These are phyloP conservation scores for Dryas octopetala DNA, from an alignment of 306 rosid genomes.

Conservation along the genomic window DNA sequence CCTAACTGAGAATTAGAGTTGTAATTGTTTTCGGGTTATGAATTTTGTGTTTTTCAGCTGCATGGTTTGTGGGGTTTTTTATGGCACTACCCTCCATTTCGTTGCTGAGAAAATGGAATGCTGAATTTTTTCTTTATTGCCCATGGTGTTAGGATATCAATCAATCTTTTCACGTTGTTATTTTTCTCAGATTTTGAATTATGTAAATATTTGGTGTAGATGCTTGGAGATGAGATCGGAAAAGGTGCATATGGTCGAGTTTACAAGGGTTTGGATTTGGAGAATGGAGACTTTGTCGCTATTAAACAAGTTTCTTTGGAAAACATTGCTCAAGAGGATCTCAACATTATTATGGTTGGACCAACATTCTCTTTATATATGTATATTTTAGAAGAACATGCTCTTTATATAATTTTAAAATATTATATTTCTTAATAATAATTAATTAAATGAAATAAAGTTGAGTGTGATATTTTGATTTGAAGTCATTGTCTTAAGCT, in stretches of 20 bases:
- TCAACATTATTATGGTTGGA: slow-evolving; percentile 91
- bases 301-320: slow-evolving; percentile 99
- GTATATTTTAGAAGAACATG: no score
- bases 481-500: neutral
- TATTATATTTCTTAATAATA: slow-evolving; percentile 2
- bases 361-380: slow-evolving; percentile 16
- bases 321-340: slow-evolving; percentile 99
- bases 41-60: neutral
- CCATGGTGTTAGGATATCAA: neutral
- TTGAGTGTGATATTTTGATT: slow-evolving; percentile 9
- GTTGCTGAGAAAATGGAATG: neutral
- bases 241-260: slow-evolving; percentile 99
- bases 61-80: neutral
- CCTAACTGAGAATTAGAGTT: neutral
- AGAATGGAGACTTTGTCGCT: slow-evolving; percentile 97
- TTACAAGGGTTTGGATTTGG: slow-evolving; percentile 96
- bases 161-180: neutral
- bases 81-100: neutral
- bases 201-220: slow-evolving; percentile 52
- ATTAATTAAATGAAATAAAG: slow-evolving; percentile 10
- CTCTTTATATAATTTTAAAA: slow-evolving; percentile 15
- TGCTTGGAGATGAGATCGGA: slow-evolving; percentile 99
- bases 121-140: neutral
- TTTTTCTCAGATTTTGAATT: slow-evolving; percentile 13
- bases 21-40: neutral